Evolutionary conservation across 345 rosid species (phyloP), one percentile per base, ranked within the genome.

Genomic region (Eutrema heterophyllum): DNA sequence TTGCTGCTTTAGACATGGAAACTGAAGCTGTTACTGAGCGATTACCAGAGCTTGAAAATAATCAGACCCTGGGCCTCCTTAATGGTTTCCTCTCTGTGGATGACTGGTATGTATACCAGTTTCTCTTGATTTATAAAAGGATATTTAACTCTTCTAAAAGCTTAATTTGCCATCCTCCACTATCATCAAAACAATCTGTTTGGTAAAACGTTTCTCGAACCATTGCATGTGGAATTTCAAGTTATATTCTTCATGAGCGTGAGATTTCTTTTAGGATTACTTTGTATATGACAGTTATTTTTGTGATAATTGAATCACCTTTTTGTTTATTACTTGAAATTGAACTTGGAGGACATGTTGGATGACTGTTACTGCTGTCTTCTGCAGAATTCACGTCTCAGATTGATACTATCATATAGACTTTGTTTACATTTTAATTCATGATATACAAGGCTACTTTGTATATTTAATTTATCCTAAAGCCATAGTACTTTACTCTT

Each of bases 51-150:
- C 90, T 96, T 67, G 94, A 89, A 63, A 89, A 81, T 65, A 90
- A 86, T 82, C 99, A 96, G 77, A 85, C 92, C 40, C 73, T 96
- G 83, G 99, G 99, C 71, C 86, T 96, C 82, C 95, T 96, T 33
- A 77, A 74, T 73, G 99, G 99, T 67, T 96, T 96, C 81, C 98
- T 96, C 71, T 83, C 91, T 14, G 98, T 92, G 62, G 97, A 92
- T 70, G 99, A 92, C 75, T 96, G 99, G 99, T 96, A 80, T 74
- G 85, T 67, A 68, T 52, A 30, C 16, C 0, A 13, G 15, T 65
- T 59, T 73, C 70, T 59, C 57, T 8, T 61, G 5, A 41, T 43
- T 48, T 68, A 21, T 39, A 30, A n/a, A 39, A 29, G 15, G 48
- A n/a, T 5, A 4, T 32, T 58, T 40, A 68, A 50, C 48, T 52